Evolutionary conservation across 148 eudicot species (phyloP).

Genomic region (Agrostemma githago): DNA sequence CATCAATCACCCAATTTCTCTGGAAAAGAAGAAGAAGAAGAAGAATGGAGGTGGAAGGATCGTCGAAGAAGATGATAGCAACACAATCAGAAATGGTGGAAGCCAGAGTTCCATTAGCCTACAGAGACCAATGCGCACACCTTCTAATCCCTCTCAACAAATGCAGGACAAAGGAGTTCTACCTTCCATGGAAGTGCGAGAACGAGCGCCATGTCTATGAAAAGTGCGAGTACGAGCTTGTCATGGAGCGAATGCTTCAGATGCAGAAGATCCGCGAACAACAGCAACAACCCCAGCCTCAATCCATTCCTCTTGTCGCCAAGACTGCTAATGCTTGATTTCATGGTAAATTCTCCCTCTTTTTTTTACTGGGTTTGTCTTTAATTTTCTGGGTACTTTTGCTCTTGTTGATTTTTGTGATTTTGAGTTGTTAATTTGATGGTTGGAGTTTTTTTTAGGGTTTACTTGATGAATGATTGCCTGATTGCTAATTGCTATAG

Average conservation of each 20-base stretch:
- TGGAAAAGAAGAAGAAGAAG: constrained; percentile 9
- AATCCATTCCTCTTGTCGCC: constrained; percentile 56
- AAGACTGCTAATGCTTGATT: constrained; percentile 70
- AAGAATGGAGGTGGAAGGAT: constrained; percentile 64
- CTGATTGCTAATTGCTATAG: not conserved
- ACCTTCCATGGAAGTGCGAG: constrained; percentile 91
- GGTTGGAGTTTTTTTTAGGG: not conserved
- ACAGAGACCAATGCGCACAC: constrained; percentile 96
- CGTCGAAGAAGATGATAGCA: constrained; percentile 96
- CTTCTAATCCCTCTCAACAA: constrained; percentile 93
- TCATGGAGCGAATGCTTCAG: constrained; percentile 93
- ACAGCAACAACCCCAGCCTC: constrained; percentile 29
- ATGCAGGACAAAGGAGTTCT: constrained; percentile 79
- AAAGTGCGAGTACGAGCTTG: constrained; percentile 97
- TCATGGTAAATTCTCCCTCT: not conserved
- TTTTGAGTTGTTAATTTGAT: not conserved
- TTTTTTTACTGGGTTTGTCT: not conserved
- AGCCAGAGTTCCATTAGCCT: constrained; percentile 56
- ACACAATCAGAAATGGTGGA: constrained; percentile 84
- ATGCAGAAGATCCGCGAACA: constrained; percentile 78
- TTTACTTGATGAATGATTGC: not conserved
- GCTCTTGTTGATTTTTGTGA: not conserved
- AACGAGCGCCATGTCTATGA: constrained; percentile 79
- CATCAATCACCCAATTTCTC: not conserved
- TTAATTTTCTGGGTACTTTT: not conserved